Evolutionary conservation across 2,329 filamentous ascomycete species (phyloP).

Genomic region (Cytospora mali): DNA sequence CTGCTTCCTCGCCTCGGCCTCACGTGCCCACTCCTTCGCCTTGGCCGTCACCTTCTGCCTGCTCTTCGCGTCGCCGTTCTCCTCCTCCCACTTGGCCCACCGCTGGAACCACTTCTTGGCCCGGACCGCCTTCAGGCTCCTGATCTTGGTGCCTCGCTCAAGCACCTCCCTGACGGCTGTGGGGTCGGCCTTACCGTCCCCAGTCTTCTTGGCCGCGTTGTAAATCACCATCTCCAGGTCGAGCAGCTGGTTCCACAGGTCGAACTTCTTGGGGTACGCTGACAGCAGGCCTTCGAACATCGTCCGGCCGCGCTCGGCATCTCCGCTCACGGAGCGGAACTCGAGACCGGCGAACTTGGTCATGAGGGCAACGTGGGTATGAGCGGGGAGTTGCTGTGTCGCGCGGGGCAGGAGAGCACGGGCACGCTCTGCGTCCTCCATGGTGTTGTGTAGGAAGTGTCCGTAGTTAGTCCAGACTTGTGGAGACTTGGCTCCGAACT

Average conservation of each 20-base stretch:
- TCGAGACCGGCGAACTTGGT: constrained; percentile 90
- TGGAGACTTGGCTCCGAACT: constrained; percentile 78
- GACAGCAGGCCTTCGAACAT: constrained; percentile 88
- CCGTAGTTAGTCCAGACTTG: constrained; percentile 94
- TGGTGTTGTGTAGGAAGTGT: constrained; percentile 81
- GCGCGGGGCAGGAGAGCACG: constrained; percentile 81
- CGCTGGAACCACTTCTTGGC: constrained; percentile 88
- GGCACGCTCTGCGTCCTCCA: constrained; percentile 70
- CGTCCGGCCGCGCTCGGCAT: constrained; percentile 88
- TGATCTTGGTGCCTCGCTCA: constrained; percentile 72
- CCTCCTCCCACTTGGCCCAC: constrained; percentile 88
- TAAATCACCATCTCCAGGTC: constrained; percentile 76
- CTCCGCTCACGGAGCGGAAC: constrained; percentile 80
- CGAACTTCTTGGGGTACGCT: constrained; percentile 84
- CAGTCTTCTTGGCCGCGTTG: constrained; percentile 56
- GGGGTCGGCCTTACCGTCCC: constrained; percentile 52
- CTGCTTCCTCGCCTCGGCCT: constrained; percentile 44
- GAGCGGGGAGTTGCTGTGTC: constrained; percentile 75
- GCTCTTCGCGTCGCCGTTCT: constrained; percentile 68
- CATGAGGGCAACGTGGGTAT: constrained; percentile 69
- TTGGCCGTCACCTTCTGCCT: constrained; percentile 70
- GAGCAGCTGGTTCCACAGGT: constrained; percentile 90
- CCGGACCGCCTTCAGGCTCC: constrained; percentile 76
- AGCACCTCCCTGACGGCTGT: constrained; percentile 73
- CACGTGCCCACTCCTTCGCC: constrained; percentile 70